Evolutionary conservation across 2,329 filamentous ascomycete genomes (phyloP).

Genomic region (Arthrocladium fulminans): DNA sequence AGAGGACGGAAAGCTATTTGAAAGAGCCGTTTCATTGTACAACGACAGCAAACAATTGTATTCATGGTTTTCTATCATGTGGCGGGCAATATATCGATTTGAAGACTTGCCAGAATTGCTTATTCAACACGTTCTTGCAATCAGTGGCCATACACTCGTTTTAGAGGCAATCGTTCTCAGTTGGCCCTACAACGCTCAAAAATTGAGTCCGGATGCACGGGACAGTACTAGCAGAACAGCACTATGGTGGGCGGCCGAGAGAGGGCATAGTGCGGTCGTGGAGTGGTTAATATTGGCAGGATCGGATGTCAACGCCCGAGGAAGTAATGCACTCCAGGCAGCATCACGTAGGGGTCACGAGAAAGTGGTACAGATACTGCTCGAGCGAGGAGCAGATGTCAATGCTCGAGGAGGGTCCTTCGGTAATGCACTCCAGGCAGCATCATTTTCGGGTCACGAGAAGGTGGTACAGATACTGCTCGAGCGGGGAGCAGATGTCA

Average conservation of each 20-base stretch:
- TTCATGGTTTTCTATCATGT: background rate
- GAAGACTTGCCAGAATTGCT: background rate
- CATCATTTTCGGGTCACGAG: too few species aligned
- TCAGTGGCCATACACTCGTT: background rate
- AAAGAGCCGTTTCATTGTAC: background rate
- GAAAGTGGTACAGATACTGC: too few species aligned
- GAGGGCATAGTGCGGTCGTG: constrained; percentile 5
- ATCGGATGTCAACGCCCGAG: constrained; percentile 7
- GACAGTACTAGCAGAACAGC: constrained; percentile 3
- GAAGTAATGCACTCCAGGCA: constrained; percentile 7
- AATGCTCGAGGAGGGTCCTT: too few species aligned
- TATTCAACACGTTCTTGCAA: background rate
- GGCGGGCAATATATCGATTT: background rate
- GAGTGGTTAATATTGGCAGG: constrained; percentile 8
- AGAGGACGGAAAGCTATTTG: background rate
- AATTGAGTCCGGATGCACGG: background rate
- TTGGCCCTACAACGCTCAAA: background rate
- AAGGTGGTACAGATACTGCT: too few species aligned
- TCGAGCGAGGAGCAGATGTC: too few species aligned
- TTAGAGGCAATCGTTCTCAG: background rate
- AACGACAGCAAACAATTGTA: background rate
- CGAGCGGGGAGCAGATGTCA: too few species aligned
- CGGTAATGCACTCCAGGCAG: too few species aligned
- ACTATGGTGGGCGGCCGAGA: constrained; percentile 7
- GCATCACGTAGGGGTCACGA: constrained; percentile 7